Evolutionary conservation across 192 early-diverging fungal genomes (phyloP), one percentile per base, ranked within the genome.

Genomic region (Podila minutissima): DNA sequence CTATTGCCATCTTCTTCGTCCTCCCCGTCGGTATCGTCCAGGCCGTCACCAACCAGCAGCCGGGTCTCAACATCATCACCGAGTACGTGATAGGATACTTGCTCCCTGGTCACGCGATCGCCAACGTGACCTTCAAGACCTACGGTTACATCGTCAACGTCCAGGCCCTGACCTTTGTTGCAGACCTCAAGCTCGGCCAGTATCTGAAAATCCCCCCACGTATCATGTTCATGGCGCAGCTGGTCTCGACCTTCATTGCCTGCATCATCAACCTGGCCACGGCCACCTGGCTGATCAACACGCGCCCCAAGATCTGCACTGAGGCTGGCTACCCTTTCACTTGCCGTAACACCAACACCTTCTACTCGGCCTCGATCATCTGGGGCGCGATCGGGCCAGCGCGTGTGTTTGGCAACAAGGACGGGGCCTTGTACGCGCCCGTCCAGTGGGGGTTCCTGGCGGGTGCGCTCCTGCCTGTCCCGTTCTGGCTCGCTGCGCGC

Each of bases 51-150:
- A 95, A 95, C 70, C 84, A 87, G 62, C 84, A 87, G 41, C 87
- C 94, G 17, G 90, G 90, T n/a, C 83, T 95, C 19, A 95, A 96
- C 83, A 89, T 97, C 46, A 85, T 97, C 24, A 92, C 91, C 59
- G 93, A 97, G 86, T 91, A 95, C 60, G 86, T 97, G 57, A 91
- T 89, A 46, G 95, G 95, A 58, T 92, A 91, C 61, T 86, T 92
- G 1, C 79, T 91, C 61, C 93, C 94, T 5, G 95, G 94, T 29
- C 84, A 95, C 51, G 87, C 93, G 8, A 90, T 95, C 35, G 91
- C 89, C 64, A 93, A 94, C 59, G 90, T 95, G 24, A 88, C 91
- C 3, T 96, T 95, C 88, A 96, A 96, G 82, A 91, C 93, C 8
- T 88, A 93, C 64, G 93, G 92, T 29, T 91, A 89, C 75, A 95